Conservation (phyloP, 805 yeast genomes). For the Lipomyces sp. region DNA sequence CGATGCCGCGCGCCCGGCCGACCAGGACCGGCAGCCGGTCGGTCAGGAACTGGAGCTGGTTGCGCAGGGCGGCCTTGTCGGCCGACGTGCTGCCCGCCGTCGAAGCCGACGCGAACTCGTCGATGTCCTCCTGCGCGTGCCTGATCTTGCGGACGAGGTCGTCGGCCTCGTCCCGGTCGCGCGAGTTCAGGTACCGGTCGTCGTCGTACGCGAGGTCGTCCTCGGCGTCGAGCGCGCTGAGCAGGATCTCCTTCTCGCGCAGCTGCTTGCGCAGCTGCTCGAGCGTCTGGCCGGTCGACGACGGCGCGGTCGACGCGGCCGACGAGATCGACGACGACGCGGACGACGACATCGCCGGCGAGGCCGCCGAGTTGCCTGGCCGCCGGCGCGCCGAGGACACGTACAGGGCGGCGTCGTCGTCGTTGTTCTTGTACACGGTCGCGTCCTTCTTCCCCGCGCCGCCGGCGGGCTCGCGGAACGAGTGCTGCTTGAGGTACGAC, state of each 20-base stretch:
- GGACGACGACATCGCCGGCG: constrained; percentile 5
- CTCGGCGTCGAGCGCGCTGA: constrained; percentile 69
- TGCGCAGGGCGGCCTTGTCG: constrained; percentile 51
- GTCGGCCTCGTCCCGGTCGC: constrained; percentile 57
- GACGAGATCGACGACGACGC: not conserved
- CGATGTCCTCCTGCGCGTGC: constrained; percentile 43
- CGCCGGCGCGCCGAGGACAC: constrained; percentile 61
- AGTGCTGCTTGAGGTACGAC: constrained; percentile 37
- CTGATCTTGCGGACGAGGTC: constrained; percentile 59
- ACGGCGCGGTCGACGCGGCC: constrained; percentile 5
- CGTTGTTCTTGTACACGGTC: constrained; percentile 62
- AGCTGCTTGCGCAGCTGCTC: constrained; percentile 61
- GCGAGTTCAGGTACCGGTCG: constrained; percentile 38
- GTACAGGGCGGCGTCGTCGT: constrained; percentile 67
- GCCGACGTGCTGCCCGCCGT: constrained; percentile 38
- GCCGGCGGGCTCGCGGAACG: constrained; percentile 37
- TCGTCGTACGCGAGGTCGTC: constrained; percentile 43
- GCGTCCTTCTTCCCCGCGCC: constrained; percentile 43
- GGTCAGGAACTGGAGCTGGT: constrained; percentile 59
- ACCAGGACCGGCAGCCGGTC: constrained; percentile 72
- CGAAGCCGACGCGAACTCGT: constrained; percentile 29
- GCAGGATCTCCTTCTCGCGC: constrained; percentile 65
- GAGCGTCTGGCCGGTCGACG: constrained; percentile 37
- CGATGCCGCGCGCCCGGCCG: constrained; percentile 58
- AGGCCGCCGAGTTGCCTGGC: constrained; percentile 37